Evolutionary conservation across 441 rosid species (phyloP).

Genomic region (Metrosideros polymorpha): DNA sequence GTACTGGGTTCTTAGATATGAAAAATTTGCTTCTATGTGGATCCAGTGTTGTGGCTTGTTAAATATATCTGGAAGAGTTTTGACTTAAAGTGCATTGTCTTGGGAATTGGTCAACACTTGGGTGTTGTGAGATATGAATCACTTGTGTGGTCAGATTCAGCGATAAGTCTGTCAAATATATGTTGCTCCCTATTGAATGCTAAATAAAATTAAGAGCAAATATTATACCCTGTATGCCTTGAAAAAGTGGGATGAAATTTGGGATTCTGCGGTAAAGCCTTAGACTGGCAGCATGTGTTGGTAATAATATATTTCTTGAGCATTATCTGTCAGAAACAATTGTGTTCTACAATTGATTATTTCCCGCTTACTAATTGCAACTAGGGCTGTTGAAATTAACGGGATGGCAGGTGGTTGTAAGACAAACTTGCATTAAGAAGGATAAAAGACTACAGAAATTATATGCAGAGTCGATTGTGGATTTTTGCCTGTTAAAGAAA

Average conservation of each 20-base stretch:
- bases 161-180: background rate
- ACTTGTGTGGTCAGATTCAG: background rate
- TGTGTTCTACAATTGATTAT: background rate
- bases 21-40: background rate
- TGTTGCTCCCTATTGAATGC: background rate
- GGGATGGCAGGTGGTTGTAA: background rate
- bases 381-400: background rate
- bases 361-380: background rate
- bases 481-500: background rate
- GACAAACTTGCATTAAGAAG: background rate
- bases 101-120: background rate
- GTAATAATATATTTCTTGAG: background rate
- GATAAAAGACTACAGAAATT: background rate
- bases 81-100: background rate
- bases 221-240: background rate
- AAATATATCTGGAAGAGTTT: background rate
- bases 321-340: background rate
- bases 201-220: background rate
- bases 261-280: background rate
- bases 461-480: background rate
- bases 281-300: background rate
- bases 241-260: background rate
- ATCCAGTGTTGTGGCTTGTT: background rate
- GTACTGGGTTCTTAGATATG: background rate
- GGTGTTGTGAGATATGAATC: background rate